A percentile compares a stretch with the other conserved stretches of the same genome.
Conservation (phyloP, 1,139 yeast genomes). For the Geotrichum macrosporum region DNA sequence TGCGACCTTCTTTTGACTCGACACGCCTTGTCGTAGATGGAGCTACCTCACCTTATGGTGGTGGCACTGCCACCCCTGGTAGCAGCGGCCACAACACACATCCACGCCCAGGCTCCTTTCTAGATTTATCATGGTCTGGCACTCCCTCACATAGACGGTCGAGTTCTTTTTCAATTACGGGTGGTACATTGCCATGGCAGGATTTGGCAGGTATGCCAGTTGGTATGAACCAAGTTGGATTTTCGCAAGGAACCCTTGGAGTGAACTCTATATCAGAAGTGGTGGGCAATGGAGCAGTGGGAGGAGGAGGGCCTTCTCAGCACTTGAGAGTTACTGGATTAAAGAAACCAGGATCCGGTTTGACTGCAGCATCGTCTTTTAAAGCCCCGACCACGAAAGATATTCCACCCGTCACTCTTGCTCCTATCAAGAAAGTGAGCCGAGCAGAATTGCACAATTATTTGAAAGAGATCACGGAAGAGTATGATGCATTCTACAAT, state of each 20-base stretch:
- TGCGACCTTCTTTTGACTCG: constrained; percentile 13
- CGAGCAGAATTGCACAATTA: constrained; percentile 48
- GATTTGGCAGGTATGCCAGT: constrained; percentile 22
- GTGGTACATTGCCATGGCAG: constrained; percentile 14
- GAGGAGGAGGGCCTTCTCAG: no score
- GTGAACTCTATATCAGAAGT: constrained; percentile 75
- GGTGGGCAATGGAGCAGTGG: no score
- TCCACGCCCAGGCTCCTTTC: constrained; percentile 1
- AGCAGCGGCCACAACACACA: not conserved
- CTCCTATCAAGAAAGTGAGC: constrained; percentile 52
- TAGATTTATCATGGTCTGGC: constrained; percentile 3
- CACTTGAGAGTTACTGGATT: no score
- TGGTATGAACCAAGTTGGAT: constrained; percentile 26
- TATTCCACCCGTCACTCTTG: constrained; percentile 76
- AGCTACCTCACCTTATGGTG: constrained; percentile 2
- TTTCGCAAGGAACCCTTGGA: constrained; percentile 53
- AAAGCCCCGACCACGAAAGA: constrained; percentile 73
- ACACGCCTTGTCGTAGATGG: constrained; percentile 6
- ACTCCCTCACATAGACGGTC: constrained; percentile 15
- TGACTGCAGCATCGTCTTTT: constrained; percentile 2
- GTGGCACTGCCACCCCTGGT: not conserved
- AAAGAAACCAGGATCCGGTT: no score
- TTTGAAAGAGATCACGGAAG: constrained; percentile 46
- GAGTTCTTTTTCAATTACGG: constrained; percentile 9
- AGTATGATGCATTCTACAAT: constrained; percentile 50